Percentiles rank a stretch among this genome's conserved stretches.
Conservation (phyloP, 2,329 filamentous ascomycete species). For the Coniochaeta sp. region DNA sequence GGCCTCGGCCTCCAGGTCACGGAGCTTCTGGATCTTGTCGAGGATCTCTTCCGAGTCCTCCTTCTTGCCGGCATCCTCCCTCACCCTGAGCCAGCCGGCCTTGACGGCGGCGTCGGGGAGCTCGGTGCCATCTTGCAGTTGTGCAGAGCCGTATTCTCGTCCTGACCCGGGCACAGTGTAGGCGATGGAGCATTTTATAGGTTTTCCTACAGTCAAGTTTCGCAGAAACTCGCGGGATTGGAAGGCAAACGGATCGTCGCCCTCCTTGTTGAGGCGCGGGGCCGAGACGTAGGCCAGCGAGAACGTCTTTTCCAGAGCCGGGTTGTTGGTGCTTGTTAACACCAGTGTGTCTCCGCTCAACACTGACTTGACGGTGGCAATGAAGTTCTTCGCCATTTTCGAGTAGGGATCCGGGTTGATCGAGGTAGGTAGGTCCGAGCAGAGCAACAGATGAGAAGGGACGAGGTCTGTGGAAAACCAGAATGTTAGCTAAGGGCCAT, state of each 20-base stretch:
- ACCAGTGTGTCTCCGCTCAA: constrained; percentile 90
- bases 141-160: constrained; percentile 80
- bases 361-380: constrained; percentile 84
- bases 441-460: background rate
- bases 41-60: constrained; percentile 75
- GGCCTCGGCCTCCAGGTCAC: constrained; percentile 69
- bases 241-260: constrained; percentile 88
- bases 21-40: constrained; percentile 68
- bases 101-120: constrained; percentile 79
- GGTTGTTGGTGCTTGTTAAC: constrained; percentile 73
- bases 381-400: constrained; percentile 45
- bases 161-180: constrained; percentile 83
- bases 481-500: background rate
- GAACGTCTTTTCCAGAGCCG: constrained; percentile 73
- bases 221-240: constrained; percentile 91
- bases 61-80: constrained; percentile 88
- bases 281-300: constrained; percentile 90
- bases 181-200: constrained; percentile 74
- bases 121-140: constrained; percentile 65
- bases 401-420: constrained; percentile 8
- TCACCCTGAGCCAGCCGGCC: constrained; percentile 86
- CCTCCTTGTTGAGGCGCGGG: constrained; percentile 78
- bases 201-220: constrained; percentile 76
- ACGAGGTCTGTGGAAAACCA: background rate
- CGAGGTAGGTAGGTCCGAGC: background rate